Base-by-base conservation (phyloP, 2,329 filamentous ascomycete species). In the Colletotrichum sojae region DNA sequence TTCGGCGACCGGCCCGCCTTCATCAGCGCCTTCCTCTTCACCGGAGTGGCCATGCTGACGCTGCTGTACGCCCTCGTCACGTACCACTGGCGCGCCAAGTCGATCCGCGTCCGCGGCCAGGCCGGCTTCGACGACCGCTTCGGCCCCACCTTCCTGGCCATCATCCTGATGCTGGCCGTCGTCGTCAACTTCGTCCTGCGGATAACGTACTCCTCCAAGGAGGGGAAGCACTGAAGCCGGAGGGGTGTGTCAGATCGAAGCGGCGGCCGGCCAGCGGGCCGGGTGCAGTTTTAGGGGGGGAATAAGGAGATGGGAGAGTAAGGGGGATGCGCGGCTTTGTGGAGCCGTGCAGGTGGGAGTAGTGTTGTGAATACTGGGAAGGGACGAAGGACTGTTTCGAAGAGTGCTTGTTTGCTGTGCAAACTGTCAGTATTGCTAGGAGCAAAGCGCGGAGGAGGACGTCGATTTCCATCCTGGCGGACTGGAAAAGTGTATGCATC, bases 51-150 rank as follows among this genome's bases (percentile, higher is more conserved):
- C 72, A 95, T 99, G 90, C 89, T 92, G 61, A 94, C 95, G 52
- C 98, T 99, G 94, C 84, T 97, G 49, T 99, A 99, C 80, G 96
- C 96, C 6, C 85, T 99, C 12, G 88, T 94, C 70, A 98, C 95
- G 39, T 99, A 98, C 83, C 96, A 99, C 80, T 99, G 96, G 96
- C 88, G 96, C 71, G 96, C 96, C 27, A 94, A 93, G 81, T 97
- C 93, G 73, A 99, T 99, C 78, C 86, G 96, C 67, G 89, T 93
- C 82, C 89, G 95, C 72, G 96, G 96, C 9, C 95, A 98, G 85
- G 94, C 94, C 63, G 96, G 96, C 22, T 98, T 99, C 79, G 96
- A 99, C 79, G 96, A 99, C 84, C 90, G 95, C 49, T 95, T 97
- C 76, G 96, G 96, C 8, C 96, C 96, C 5, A 98, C 95, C 0